Evolutionary conservation across 225 moss, liverwort and hornwort species (phyloP).

Genomic region (Pseudoscleropodium purum): DNA sequence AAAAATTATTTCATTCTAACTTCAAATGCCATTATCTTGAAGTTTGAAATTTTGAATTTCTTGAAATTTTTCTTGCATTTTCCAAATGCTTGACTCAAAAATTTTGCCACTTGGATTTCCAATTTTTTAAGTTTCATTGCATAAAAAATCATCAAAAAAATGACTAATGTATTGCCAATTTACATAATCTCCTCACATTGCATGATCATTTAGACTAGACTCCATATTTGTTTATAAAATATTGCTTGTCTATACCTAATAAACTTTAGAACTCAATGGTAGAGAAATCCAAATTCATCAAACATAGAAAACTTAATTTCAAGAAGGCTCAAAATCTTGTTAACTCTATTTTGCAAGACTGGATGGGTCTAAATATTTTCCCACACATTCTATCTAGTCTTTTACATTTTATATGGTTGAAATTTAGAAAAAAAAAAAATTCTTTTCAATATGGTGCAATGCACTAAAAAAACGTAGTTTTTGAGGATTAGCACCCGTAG

Average conservation of each 20-base stretch:
- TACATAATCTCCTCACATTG: background rate
- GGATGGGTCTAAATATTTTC: accelerated
- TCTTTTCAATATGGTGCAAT: background rate
- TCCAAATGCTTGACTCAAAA: background rate
- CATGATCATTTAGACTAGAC: background rate
- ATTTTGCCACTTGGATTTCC: background rate
- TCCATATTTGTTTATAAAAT: background rate
- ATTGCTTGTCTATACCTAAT: background rate
- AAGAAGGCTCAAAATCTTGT: background rate
- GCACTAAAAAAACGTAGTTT: accelerated
- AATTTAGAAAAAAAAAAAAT: accelerated
- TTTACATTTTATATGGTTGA: background rate
- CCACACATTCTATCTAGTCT: background rate
- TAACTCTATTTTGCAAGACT: accelerated
- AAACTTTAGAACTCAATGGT: background rate
- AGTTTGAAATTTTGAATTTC: background rate
- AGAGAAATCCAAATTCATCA: background rate
- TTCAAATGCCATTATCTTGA: background rate
- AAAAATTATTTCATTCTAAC: background rate
- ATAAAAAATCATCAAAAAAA: background rate
- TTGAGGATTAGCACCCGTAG: accelerated
- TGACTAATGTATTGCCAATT: background rate
- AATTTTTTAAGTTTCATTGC: too few relatives aligned
- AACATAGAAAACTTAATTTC: background rate
- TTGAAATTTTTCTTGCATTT: background rate